These are phyloP conservation scores for Fusarium sp. DNA, from an alignment of 2,329 filamentous ascomycete species.

Conservation along the genomic window DNA sequence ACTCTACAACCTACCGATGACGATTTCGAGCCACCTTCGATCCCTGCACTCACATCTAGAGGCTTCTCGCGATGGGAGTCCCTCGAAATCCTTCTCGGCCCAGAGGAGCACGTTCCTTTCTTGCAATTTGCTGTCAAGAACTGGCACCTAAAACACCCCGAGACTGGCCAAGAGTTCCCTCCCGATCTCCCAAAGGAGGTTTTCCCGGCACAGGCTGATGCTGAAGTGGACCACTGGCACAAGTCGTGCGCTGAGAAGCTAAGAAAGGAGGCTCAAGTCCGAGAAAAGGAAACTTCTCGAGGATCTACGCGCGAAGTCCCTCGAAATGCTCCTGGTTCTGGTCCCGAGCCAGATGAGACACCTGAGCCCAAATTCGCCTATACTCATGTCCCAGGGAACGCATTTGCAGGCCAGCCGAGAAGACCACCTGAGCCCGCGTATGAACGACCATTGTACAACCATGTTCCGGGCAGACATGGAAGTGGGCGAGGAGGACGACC, in stretches of 20 bases:
- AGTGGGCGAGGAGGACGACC: slow-evolving; percentile 48
- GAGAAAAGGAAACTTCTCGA: slow-evolving; percentile 48
- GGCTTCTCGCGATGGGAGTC: slow-evolving; percentile 96
- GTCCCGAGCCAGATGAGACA: slow-evolving; percentile 43
- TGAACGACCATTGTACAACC: slow-evolving; percentile 55
- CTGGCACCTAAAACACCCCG: slow-evolving; percentile 81
- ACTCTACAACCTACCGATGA: slow-evolving; percentile 80
- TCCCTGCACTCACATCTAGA: slow-evolving; percentile 84
- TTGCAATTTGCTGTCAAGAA: slow-evolving; percentile 82
- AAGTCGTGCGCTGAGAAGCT: slow-evolving; percentile 79
- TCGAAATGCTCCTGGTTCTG: slow-evolving; percentile 42
- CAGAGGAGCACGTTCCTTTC: slow-evolving; percentile 87
- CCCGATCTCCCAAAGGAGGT: slow-evolving; percentile 68
- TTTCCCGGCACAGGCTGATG: slow-evolving; percentile 79
- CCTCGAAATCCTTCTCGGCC: slow-evolving; percentile 87
- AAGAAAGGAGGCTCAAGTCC: slow-evolving; percentile 66
- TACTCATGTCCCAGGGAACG: slow-evolving; percentile 47
- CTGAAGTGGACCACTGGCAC: slow-evolving; percentile 89
- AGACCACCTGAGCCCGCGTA: slow-evolving; percentile 49
- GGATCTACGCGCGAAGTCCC: slow-evolving; percentile 11
- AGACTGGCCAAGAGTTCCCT: slow-evolving; percentile 77
- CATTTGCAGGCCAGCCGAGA: slow-evolving; percentile 46
- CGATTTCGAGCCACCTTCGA: slow-evolving; percentile 78
- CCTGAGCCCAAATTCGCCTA: slow-evolving; percentile 54
- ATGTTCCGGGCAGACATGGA: slow-evolving; percentile 54